These are phyloP conservation scores for Curvularia sp. DNA, from an alignment of 2,329 filamentous ascomycete species.

Conservation along the genomic window DNA sequence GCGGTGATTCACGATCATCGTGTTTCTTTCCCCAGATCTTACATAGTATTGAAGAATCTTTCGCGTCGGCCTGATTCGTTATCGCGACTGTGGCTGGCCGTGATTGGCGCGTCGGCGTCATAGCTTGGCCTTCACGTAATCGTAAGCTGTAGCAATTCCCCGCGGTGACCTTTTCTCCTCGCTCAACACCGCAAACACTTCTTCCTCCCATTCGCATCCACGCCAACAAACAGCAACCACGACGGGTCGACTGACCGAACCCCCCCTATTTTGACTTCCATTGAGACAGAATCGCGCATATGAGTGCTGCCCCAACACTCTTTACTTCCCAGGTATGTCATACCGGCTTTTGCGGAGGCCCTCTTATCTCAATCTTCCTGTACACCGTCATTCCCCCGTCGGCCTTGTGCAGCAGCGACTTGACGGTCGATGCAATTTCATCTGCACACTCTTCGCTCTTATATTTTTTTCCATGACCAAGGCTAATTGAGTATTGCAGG, in stretches of 20 bases:
- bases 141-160: constrained; percentile 4
- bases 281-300: constrained; percentile 45
- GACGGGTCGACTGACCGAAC: constrained; percentile 1
- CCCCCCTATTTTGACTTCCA: constrained; percentile 37
- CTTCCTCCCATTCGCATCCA: neutral
- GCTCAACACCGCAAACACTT: constrained; percentile 1
- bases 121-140: constrained; percentile 8
- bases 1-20: constrained; percentile 1
- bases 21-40: constrained; percentile 4
- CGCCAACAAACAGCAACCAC: neutral
- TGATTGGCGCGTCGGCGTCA: constrained; percentile 7
- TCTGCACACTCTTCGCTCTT: constrained; percentile 8
- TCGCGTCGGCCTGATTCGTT: constrained; percentile 2
- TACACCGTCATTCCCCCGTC: constrained; percentile 41
- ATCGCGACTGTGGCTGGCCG: neutral
- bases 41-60: constrained; percentile 6
- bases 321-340: constrained; percentile 62
- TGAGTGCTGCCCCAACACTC: constrained; percentile 59
- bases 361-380: constrained; percentile 43
- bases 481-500: constrained; percentile 55
- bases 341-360: constrained; percentile 19
- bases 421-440: constrained; percentile 14
- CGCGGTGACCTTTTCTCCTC: constrained; percentile 3
- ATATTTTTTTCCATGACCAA: constrained; percentile 21
- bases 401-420: constrained; percentile 16